phyloP scores from a whole-genome alignment of 768 basidiomycete species.

The Collybia sordida region DNA sequence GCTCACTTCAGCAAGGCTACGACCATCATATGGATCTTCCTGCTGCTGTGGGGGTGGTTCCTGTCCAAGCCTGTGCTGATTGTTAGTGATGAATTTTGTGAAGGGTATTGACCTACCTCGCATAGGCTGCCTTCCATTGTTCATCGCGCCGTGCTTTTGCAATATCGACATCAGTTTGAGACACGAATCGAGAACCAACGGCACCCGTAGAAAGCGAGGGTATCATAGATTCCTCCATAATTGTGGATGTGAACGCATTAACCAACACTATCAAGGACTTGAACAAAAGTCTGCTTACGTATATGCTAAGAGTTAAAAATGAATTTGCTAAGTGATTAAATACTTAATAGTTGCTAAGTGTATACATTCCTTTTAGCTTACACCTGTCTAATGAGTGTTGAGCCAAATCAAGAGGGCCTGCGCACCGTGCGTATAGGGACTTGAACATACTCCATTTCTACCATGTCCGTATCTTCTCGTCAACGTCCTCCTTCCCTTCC shows the following conservation, averaged over 20 bases:
- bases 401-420: no score
- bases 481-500: slow-evolving; percentile 31
- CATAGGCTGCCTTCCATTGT: slow-evolving; percentile 90
- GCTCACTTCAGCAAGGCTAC: slow-evolving; percentile 87
- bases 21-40: slow-evolving; percentile 79
- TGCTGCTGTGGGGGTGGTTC: slow-evolving; percentile 76
- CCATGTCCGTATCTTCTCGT: slow-evolving; percentile 33
- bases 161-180: slow-evolving; percentile 73
- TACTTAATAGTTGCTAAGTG: no score
- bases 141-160: slow-evolving; percentile 74
- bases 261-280: background rate
- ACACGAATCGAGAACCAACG: slow-evolving; percentile 84
- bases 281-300: background rate
- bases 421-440: no score
- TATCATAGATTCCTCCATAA: slow-evolving; percentile 62
- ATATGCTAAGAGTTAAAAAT: no score
- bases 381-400: no score
- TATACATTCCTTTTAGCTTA: no score
- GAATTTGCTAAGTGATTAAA: no score
- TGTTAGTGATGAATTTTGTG: background rate
- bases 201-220: slow-evolving; percentile 71
- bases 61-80: slow-evolving; percentile 63
- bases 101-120: slow-evolving; percentile 45
- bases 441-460: background rate
- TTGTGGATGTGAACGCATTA: slow-evolving; percentile 8